phyloP scores from a whole-genome alignment of 2,329 filamentous ascomycete species.

The Exophiala calicioides region DNA sequence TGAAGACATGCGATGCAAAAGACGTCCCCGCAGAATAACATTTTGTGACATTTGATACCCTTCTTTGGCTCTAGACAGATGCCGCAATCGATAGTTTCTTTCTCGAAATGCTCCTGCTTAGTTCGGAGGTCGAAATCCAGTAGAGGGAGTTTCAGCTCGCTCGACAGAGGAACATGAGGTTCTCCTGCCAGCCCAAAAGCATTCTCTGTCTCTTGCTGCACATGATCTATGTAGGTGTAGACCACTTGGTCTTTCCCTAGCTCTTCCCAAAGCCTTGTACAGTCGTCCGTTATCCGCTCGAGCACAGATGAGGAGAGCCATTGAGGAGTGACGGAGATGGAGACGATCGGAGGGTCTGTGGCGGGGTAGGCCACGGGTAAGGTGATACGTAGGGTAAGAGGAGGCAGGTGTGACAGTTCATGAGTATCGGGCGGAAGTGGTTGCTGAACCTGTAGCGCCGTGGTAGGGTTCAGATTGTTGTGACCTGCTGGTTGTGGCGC shows the following conservation, averaged over 20 bases:
- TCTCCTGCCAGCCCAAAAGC: constrained; percentile 53
- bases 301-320: constrained; percentile 56
- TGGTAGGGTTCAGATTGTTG: too few relatives aligned
- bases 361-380: constrained; percentile 60
- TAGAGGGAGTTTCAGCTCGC: constrained; percentile 64
- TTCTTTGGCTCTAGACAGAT: constrained; percentile 93
- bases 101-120: constrained; percentile 73
- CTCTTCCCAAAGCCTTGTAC: constrained; percentile 59
- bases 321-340: constrained; percentile 49
- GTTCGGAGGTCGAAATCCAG: constrained; percentile 77
- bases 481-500: too few relatives aligned
- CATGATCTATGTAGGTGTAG: constrained; percentile 61
- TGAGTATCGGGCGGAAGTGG: constrained; percentile 34
- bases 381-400: constrained; percentile 54
- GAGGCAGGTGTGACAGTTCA: constrained; percentile 57
- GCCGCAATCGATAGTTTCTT: constrained; percentile 82
- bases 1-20: constrained; percentile 87
- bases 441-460: constrained; percentile 7
- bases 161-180: constrained; percentile 45
- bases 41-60: constrained; percentile 74
- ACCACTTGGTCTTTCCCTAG: constrained; percentile 58
- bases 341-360: constrained; percentile 51
- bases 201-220: constrained; percentile 60
- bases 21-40: constrained; percentile 83
- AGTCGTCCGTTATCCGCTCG: constrained; percentile 49